These are phyloP conservation scores for Phytopythium mirpurense DNA, from an alignment of 352 stramenopile species.

Conservation along the genomic window DNA sequence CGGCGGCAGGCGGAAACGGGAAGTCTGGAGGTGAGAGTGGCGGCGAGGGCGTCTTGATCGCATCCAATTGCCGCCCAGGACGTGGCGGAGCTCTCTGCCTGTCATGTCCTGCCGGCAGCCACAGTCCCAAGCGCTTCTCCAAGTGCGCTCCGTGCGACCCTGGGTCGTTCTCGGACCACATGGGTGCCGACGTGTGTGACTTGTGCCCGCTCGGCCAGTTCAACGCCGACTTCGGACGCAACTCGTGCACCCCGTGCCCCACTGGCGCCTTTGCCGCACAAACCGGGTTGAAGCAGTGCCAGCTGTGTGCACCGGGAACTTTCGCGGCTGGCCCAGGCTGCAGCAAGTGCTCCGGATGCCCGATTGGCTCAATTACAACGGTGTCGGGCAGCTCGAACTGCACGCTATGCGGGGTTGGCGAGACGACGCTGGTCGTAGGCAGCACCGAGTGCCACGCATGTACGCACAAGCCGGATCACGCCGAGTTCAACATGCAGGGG, in stretches of 20 bases:
- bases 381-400: constrained; percentile 47
- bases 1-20: constrained; percentile 38
- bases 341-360: constrained; percentile 43
- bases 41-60: constrained; percentile 37
- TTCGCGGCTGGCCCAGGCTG: constrained; percentile 43
- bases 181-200: constrained; percentile 37
- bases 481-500: constrained; percentile 68
- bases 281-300: constrained; percentile 46
- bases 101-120: constrained; percentile 52
- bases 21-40: constrained; percentile 51
- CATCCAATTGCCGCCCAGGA: constrained; percentile 55
- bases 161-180: constrained; percentile 48
- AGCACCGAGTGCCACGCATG: constrained; percentile 45
- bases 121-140: constrained; percentile 51
- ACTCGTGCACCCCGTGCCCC: constrained; percentile 51
- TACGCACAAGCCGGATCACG: constrained; percentile 57
- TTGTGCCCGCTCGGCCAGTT: constrained; percentile 54
- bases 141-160: constrained; percentile 66
- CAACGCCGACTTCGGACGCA: constrained; percentile 67
- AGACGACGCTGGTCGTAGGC: constrained; percentile 55
- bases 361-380: constrained; percentile 52
- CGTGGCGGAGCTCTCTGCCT: constrained; percentile 65
- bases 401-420: constrained; percentile 65
- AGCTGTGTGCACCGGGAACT: constrained; percentile 47
- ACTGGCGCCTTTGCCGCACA: constrained; percentile 44